phyloP scores from a whole-genome alignment of 306 rosid species.

The Begonia masoniana region DNA sequence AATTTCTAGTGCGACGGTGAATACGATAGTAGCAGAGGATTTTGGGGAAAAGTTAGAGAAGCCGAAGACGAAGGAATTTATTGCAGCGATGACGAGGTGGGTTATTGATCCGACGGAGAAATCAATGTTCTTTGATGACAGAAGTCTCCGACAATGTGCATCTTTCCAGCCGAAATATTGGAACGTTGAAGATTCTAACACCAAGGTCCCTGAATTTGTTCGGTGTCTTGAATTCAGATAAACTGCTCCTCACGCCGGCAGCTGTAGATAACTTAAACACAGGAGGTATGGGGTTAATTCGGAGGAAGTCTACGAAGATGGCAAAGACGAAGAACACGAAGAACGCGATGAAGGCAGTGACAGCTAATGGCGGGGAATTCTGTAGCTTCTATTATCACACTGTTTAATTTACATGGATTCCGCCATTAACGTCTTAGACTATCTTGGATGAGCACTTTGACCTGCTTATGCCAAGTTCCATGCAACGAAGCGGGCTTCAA shows the following conservation, averaged over 20 bases:
- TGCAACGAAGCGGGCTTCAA: no score
- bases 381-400: no score
- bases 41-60: conserved; percentile 54
- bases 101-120: conserved; percentile 82
- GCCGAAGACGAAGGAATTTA: conserved; percentile 74
- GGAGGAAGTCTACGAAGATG: conserved; percentile 27
- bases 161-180: conserved; percentile 72
- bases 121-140: conserved; percentile 38
- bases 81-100: conserved; percentile 79
- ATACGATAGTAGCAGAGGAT: conserved; percentile 75
- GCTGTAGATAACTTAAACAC: conserved; percentile 66
- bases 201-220: conserved; percentile 82
- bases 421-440: no score
- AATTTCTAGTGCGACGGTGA: conserved; percentile 52
- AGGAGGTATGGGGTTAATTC: conserved; percentile 48
- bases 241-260: conserved; percentile 56
- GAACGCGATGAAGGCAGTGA: conserved; percentile 21
- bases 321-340: conserved; percentile 15
- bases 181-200: conserved; percentile 68
- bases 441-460: no score
- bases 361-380: no score
- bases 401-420: no score
- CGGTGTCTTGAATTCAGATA: conserved; percentile 80
- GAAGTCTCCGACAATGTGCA: conserved; percentile 53
- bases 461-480: no score